Evolutionary conservation across 2,329 filamentous ascomycete species (phyloP).

Genomic region (Sporothrix protearum): DNA sequence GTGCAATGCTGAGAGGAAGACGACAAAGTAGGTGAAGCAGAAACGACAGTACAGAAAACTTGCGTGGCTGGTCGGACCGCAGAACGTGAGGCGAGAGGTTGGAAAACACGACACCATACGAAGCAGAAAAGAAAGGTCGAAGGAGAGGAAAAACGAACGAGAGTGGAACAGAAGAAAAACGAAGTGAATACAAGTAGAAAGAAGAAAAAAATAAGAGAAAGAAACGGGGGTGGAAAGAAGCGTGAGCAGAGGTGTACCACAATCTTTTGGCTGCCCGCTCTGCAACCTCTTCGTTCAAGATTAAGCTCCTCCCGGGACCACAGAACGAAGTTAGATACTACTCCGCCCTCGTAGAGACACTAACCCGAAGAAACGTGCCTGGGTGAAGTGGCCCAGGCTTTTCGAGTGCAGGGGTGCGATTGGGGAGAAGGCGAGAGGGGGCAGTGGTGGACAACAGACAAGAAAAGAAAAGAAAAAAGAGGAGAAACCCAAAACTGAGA

Average conservation of each 20-base stretch:
- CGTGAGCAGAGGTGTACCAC: conserved; percentile 9
- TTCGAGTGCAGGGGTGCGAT: conserved; percentile 2
- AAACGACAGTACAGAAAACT: not conserved
- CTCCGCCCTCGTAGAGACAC: conserved; percentile 16
- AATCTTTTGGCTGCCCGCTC: conserved; percentile 19
- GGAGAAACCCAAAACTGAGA: not conserved
- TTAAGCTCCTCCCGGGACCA: conserved; percentile 22
- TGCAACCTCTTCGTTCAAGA: conserved; percentile 17
- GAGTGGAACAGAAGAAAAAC: conserved; percentile 14
- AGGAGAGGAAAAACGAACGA: not conserved
- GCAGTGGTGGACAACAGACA: not conserved
- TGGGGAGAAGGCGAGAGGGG: not conserved
- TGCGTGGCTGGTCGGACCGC: not conserved
- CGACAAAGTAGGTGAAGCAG: not conserved
- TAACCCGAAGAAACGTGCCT: conserved; percentile 8
- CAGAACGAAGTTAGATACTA: too few relatives aligned
- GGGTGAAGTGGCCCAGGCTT: conserved; percentile 12
- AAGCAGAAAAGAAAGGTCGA: not conserved
- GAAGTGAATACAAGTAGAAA: not conserved
- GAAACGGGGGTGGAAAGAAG: conserved; percentile 5
- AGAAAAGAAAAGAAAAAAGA: not conserved
- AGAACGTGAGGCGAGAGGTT: not conserved
- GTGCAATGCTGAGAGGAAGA: not conserved
- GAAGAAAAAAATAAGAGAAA: not conserved
- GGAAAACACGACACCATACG: conserved; percentile 4